These are phyloP conservation scores for Rhizopogon salebrosus DNA, from an alignment of 768 basidiomycete species.

Conservation along the genomic window DNA sequence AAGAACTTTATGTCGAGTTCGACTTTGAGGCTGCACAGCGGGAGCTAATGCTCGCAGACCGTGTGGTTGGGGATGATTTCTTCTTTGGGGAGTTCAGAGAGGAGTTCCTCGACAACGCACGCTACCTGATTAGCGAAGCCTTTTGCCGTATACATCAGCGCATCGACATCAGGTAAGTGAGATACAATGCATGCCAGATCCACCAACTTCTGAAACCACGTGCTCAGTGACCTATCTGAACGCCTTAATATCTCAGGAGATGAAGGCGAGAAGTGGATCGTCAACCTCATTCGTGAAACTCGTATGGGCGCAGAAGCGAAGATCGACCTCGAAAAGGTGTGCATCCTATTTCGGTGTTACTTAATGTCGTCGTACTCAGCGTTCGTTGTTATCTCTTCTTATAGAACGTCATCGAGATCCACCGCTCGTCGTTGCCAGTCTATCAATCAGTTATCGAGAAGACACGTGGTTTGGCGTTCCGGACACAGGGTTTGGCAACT, in stretches of 20 bases:
- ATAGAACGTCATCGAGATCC: constrained; percentile 95
- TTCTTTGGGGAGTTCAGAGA: constrained; percentile 88
- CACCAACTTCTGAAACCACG: neutral
- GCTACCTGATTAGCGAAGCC: constrained; percentile 94
- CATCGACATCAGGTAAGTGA: constrained; percentile 59
- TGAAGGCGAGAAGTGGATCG: constrained; percentile 99
- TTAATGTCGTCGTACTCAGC: neutral
- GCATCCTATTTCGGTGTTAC: constrained; percentile 8
- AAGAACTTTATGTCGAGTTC: constrained; percentile 91
- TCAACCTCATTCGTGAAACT: constrained; percentile 97
- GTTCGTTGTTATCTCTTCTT: constrained; percentile 8
- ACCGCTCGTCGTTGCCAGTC: constrained; percentile 81
- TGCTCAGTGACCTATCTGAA: constrained; percentile 78
- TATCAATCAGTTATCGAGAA: constrained; percentile 96
- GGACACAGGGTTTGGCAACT: constrained; percentile 85
- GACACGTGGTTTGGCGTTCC: constrained; percentile 85
- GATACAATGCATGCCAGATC: neutral
- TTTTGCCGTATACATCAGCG: constrained; percentile 96
- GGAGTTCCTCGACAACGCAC: constrained; percentile 94
- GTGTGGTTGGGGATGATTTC: constrained; percentile 87
- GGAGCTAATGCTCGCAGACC: constrained; percentile 71
- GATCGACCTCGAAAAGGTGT: constrained; percentile 92
- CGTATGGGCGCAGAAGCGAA: constrained; percentile 96
- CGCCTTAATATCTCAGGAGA: constrained; percentile 89
- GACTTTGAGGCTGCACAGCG: constrained; percentile 94